A percentile compares a stretch with the other conserved stretches of the same genome.
Evolutionary conservation across 2,329 filamentous ascomycete species (phyloP).

Genomic region (Ascochyta lentis): DNA sequence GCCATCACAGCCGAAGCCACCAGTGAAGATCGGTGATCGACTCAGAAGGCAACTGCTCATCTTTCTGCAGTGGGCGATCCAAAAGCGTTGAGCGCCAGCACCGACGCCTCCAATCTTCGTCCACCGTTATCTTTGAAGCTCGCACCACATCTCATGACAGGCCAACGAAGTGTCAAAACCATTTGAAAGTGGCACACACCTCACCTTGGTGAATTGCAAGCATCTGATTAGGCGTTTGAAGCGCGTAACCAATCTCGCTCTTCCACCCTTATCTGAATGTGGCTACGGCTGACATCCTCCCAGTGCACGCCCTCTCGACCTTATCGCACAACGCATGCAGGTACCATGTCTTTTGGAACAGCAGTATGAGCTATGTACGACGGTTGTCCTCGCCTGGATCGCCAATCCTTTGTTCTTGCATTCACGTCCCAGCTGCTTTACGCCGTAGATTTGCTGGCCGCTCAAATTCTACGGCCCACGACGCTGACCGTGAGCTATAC

Average conservation of each 20-base stretch:
- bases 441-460: background rate
- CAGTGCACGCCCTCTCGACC: background rate
- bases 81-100: background rate
- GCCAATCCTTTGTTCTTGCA: too few species aligned
- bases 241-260: background rate
- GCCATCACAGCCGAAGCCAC: background rate
- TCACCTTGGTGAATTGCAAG: background rate
- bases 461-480: background rate
- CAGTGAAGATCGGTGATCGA: background rate
- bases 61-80: background rate
- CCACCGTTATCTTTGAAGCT: constrained; percentile 1
- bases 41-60: background rate
- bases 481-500: background rate
- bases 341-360: too few species aligned
- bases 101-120: background rate
- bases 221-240: background rate
- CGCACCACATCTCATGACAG: background rate
- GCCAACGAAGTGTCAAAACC: background rate
- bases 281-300: background rate
- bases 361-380: too few species aligned
- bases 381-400: too few species aligned
- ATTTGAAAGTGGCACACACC: background rate
- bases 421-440: too few species aligned
- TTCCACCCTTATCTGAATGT: background rate
- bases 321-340: background rate